A percentile compares a stretch with the other conserved stretches of the same genome.
Conservation (phyloP, 495 filamentous ascomycete species). For the Amniculicola lignicola region DNA sequence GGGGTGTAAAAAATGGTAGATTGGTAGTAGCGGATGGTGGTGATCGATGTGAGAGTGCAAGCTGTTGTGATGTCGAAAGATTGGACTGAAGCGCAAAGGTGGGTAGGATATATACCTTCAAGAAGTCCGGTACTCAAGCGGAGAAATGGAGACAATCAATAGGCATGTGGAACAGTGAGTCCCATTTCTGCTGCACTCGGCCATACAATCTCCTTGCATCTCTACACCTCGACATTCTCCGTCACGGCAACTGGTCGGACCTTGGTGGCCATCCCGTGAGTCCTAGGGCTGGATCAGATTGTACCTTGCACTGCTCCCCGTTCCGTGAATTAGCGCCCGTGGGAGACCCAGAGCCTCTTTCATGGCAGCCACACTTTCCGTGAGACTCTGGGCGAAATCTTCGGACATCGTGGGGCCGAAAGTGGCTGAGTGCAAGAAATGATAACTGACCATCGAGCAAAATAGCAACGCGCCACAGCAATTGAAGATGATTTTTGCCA, state of each 20-base stretch:
- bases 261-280: conserved; percentile 9
- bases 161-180: conserved; percentile 12
- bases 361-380: conserved; percentile 4
- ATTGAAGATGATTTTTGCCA: too few relatives aligned
- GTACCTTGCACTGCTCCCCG: conserved; percentile 17
- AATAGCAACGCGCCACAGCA: neutral
- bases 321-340: conserved; percentile 15
- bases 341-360: conserved; percentile 19
- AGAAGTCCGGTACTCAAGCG: conserved; percentile 17
- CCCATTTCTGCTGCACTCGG: neutral
- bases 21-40: conserved; percentile 5
- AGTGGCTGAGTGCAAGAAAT: neutral
- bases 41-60: conserved; percentile 2
- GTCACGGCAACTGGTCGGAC: conserved; percentile 27
- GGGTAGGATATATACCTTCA: conserved; percentile 15
- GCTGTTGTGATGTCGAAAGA: conserved; percentile 7
- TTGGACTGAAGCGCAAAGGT: neutral
- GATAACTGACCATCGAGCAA: neutral
- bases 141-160: conserved; percentile 26
- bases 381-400: neutral
- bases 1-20: neutral
- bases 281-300: conserved; percentile 11
- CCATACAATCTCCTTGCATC: conserved; percentile 16
- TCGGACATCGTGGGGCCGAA: conserved; percentile 24
- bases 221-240: conserved; percentile 11